phyloP scores from a whole-genome alignment of 2,329 filamentous ascomycete species.

The Trichoderma afroharzianum region DNA sequence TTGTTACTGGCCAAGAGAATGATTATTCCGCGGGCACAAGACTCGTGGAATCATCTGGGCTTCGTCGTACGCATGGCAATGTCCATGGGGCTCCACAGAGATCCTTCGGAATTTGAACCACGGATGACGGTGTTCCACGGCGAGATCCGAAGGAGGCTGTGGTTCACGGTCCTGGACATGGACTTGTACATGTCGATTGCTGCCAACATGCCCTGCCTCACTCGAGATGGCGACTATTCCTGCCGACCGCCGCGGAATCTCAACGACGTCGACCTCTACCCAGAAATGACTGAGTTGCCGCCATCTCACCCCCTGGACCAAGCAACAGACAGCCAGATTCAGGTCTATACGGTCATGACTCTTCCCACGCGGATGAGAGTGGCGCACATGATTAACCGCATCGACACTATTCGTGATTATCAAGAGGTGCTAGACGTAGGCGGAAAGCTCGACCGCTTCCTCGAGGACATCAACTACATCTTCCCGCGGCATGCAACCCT shows the following conservation, averaged over 20 bases:
- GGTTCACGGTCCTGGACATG: slow-evolving; percentile 56
- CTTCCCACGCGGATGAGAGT: slow-evolving; percentile 48
- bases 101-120: slow-evolving; percentile 50
- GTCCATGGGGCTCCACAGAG: slow-evolving; percentile 57
- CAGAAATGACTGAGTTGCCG: slow-evolving; percentile 47
- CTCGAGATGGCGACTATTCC: slow-evolving; percentile 52
- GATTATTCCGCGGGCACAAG: slow-evolving; percentile 49
- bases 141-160: slow-evolving; percentile 53
- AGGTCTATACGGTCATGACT: slow-evolving; percentile 51
- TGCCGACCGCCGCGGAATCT: slow-evolving; percentile 52
- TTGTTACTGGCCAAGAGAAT: slow-evolving; percentile 51
- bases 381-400: slow-evolving; percentile 47
- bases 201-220: slow-evolving; percentile 48
- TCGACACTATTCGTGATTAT: slow-evolving; percentile 52
- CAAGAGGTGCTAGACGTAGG: slow-evolving; percentile 51
- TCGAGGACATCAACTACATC: slow-evolving; percentile 53
- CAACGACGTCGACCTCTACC: slow-evolving; percentile 48
- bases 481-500: slow-evolving; percentile 45
- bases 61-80: slow-evolving; percentile 55
- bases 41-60: slow-evolving; percentile 54
- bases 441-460: slow-evolving; percentile 48
- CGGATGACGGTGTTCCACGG: slow-evolving; percentile 48
- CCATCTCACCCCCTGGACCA: slow-evolving; percentile 49
- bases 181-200: slow-evolving; percentile 53
- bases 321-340: slow-evolving; percentile 50